These are phyloP conservation scores for Azolla pinnata DNA, from an alignment of 75 land plant genomes.

Conservation along the genomic window DNA sequence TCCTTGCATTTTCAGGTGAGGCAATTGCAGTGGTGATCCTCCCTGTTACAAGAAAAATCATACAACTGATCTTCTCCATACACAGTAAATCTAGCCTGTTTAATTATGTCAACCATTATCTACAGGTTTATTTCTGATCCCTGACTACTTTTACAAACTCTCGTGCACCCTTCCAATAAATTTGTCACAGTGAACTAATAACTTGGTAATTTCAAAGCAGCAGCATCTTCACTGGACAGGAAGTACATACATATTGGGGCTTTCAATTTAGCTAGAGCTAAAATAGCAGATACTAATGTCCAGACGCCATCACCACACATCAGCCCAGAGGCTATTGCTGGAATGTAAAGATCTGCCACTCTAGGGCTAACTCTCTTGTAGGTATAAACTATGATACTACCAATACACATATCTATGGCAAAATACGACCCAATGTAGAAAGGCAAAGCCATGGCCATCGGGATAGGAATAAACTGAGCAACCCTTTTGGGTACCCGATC, in stretches of 20 bases:
- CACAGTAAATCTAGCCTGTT: too few species aligned
- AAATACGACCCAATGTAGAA: conserved; percentile 71
- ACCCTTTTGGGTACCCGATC: conserved; percentile 21
- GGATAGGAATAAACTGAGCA: conserved; percentile 56
- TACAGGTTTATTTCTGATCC: too few species aligned
- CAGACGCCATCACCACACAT: conserved; percentile 78
- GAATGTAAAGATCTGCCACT: conserved; percentile 44
- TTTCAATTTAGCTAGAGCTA: conserved; percentile 45
- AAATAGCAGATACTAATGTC: conserved; percentile 57
- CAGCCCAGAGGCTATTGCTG: conserved; percentile 78
- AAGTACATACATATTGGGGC: conserved; percentile 61
- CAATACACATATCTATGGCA: conserved; percentile 79
- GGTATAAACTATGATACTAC: conserved; percentile 49
- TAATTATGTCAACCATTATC: too few species aligned
- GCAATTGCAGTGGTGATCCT: too few species aligned
- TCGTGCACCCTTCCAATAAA: too few species aligned
- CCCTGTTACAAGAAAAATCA: too few species aligned
- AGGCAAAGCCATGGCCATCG: conserved; percentile 91
- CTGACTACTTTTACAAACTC: not conserved
- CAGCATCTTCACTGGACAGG: not conserved
- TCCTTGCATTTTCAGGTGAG: too few species aligned
- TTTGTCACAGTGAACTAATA: too few species aligned
- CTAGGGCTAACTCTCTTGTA: conserved; percentile 41
- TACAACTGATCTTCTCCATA: too few species aligned
- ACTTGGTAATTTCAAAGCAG: not conserved